Percentiles rank a stretch among this genome's conserved stretches.
Conservation (phyloP, 441 rosid genomes). For the Croton setiger region DNA sequence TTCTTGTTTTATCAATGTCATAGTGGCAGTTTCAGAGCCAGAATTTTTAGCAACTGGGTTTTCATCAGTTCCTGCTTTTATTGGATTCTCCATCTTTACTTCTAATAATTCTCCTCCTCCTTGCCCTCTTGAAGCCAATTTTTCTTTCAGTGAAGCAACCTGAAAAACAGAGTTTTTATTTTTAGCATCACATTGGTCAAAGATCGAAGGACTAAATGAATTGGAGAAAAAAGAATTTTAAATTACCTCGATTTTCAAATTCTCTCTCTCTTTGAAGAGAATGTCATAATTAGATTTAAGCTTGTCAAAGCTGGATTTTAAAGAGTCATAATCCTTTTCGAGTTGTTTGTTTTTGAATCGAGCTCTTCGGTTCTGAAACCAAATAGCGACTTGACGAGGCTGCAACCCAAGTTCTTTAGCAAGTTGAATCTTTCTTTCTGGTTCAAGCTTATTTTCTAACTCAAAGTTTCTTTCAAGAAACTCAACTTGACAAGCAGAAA, state of each 20-base stretch:
- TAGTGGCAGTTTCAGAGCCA: slow-evolving; percentile 10
- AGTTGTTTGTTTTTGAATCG: slow-evolving; percentile 60
- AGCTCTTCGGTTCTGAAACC: slow-evolving; percentile 76
- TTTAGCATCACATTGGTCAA: background rate
- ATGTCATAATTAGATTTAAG: slow-evolving; percentile 52
- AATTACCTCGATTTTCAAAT: slow-evolving; percentile 47
- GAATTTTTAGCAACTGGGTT: slow-evolving; percentile 11
- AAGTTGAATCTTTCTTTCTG: slow-evolving; percentile 53
- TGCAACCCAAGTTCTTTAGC: slow-evolving; percentile 59
- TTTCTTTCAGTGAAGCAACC: slow-evolving; percentile 33
- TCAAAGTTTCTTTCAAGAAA: slow-evolving; percentile 60
- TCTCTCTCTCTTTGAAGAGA: slow-evolving; percentile 43
- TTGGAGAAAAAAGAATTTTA: background rate
- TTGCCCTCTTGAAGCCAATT: slow-evolving; percentile 26
- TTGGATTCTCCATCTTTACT: slow-evolving; percentile 14
- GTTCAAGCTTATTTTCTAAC: slow-evolving; percentile 62
- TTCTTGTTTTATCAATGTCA: slow-evolving; percentile 28
- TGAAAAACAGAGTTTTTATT: background rate
- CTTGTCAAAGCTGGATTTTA: slow-evolving; percentile 46
- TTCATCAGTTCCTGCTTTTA: slow-evolving; percentile 9
- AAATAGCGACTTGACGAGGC: slow-evolving; percentile 67
- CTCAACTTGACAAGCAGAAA: slow-evolving; percentile 44
- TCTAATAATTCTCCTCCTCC: slow-evolving; percentile 15
- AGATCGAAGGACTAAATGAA: background rate
- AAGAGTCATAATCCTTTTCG: slow-evolving; percentile 44